A percentile compares a stretch with the other conserved stretches of the same genome.
phyloP scores from a whole-genome alignment of 495 filamentous ascomycete genomes.

The Aspergillus campestris region DNA sequence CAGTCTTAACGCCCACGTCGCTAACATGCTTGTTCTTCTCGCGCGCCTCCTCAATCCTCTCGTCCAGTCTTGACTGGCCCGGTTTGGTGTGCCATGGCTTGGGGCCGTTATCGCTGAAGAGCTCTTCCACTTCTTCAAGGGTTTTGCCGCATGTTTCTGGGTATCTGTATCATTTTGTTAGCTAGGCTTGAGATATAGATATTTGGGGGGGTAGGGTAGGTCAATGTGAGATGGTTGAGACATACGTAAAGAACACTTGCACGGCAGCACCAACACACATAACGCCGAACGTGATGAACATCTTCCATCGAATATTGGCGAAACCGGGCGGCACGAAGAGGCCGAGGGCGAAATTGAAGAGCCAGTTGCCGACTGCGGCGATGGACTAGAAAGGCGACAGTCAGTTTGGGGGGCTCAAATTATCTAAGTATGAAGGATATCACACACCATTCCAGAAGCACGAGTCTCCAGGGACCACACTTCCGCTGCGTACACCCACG shows the following conservation, averaged over 20 bases:
- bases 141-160: background rate
- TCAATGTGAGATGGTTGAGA: slow-evolving; percentile 31
- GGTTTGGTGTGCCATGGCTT: slow-evolving; percentile 52
- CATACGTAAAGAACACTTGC: background rate
- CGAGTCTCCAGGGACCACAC: slow-evolving; percentile 59
- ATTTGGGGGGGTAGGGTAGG: too few species aligned
- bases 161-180: slow-evolving; percentile 52
- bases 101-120: slow-evolving; percentile 46
- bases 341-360: slow-evolving; percentile 56
- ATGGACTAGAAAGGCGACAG: slow-evolving; percentile 20
- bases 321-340: slow-evolving; percentile 55
- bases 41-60: slow-evolving; percentile 1
- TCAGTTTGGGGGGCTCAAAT: background rate
- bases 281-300: slow-evolving; percentile 57
- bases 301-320: slow-evolving; percentile 51
- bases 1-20: slow-evolving; percentile 2
- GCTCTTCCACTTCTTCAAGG: slow-evolving; percentile 47
- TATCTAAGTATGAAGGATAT: too few species aligned
- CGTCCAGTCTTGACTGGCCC: slow-evolving; percentile 20
- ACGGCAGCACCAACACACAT: slow-evolving; percentile 35
- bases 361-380: slow-evolving; percentile 52
- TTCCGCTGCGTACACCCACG: slow-evolving; percentile 61
- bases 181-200: slow-evolving; percentile 46
- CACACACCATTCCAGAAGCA: slow-evolving; percentile 54
- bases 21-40: slow-evolving; percentile 1